Conservation (phyloP, 73 alveolate genomes). For the Uronychia binucleata region DNA sequence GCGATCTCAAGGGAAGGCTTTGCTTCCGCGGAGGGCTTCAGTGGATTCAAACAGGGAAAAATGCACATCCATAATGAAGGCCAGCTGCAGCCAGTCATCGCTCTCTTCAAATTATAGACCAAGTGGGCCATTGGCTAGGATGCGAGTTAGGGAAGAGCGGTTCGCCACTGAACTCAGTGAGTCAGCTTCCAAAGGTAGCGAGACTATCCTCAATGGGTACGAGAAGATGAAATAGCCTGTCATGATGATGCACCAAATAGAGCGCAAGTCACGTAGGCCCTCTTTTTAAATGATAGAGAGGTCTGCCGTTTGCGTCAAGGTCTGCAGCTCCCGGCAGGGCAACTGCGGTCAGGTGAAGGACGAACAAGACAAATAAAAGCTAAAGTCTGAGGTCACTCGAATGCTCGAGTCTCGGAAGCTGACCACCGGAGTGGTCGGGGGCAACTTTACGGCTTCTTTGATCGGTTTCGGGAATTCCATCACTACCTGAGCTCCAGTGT, state of each 20-base stretch:
- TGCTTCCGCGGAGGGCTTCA: no score
- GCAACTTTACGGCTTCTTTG: not conserved
- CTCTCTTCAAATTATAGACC: no score
- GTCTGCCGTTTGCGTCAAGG: not conserved
- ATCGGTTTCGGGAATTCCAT: not conserved
- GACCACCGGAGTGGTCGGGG: not conserved
- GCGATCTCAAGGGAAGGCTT: no score
- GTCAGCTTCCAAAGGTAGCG: not conserved
- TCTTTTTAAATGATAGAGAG: not conserved
- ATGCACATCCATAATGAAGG: no score
- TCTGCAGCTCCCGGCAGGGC: not conserved
- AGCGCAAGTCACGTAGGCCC: not conserved
- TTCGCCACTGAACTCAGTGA: not conserved
- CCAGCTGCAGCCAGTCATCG: no score
- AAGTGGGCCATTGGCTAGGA: not conserved
- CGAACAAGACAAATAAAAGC: not conserved
- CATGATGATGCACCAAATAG: not conserved
- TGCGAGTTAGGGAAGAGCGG: not conserved
- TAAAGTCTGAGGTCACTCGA: not conserved
- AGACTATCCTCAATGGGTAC: not conserved
- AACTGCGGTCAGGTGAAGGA: not conserved
- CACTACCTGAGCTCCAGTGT: not conserved
- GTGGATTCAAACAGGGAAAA: no score
- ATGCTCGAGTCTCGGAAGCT: not conserved
- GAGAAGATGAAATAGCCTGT: not conserved